Base-by-base conservation (phyloP, 352 stramenopile species). In the Halophytophthora polymorphica region DNA sequence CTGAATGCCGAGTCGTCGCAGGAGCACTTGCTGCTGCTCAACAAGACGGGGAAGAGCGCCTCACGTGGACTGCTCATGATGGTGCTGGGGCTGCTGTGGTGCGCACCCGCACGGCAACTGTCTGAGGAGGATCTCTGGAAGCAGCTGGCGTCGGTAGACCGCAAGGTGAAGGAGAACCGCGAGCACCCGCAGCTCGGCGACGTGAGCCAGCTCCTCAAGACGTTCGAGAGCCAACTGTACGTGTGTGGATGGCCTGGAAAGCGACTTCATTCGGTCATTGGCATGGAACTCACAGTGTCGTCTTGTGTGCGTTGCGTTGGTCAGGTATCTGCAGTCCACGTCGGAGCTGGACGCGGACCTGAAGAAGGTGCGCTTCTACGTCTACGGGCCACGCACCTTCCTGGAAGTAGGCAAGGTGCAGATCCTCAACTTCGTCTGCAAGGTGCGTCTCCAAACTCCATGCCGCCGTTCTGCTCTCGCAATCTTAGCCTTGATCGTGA, bases 401-500 rank as follows among this genome's bases (percentile, higher is more conserved):
- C 58, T 87, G 33, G 83, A 94, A 74, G 76, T 94, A n/a, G 71
- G 81, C 64, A 92, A 94, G 49, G 63, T 85, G 29, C 79, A 90
- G 60, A 92, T 94, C 53, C 69, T 94, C 35, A 89, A 90, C 53
- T 94, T 94, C 45, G 78, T 94, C 13, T 92, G 83, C 79, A 92
- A 91, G 74, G 80, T 93, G 58, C 43, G 56, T 25, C 22, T 11
- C 17, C 22, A n/a, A 31, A 4, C 25, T 31, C 25, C 25, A 31
- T 31, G 25, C 4, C 4, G 25, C 25, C 8, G 13, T 21, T 23
- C 2, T 18, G 28, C 12, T 23, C 6, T 18, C 22, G 39, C 28
- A 2, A 25, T 35, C 2, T 18, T 36, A 7, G 13, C 11, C 38
- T 55, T n/a, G 25, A 19, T 40, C 15, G 2, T 25, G 13, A 7